Evolutionary conservation across 2,329 filamentous ascomycete genomes (phyloP).

Genomic region (Sporothrix protearum): DNA sequence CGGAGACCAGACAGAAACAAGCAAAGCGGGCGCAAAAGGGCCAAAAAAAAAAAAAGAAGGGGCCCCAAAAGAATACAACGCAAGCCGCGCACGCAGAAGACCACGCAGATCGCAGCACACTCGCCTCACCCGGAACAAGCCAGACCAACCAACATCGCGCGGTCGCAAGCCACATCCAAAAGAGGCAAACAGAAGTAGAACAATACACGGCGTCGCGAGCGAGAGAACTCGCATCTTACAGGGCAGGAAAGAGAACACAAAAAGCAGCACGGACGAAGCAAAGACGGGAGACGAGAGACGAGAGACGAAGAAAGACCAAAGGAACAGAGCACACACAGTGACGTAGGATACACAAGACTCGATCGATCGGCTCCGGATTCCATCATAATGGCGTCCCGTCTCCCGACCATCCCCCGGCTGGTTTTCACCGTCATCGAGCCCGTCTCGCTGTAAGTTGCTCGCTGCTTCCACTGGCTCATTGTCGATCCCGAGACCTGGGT

Average conservation of each 20-base stretch:
- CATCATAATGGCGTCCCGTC: constrained; percentile 53
- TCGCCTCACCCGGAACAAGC: background rate
- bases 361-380: background rate
- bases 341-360: background rate
- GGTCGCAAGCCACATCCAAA: constrained; percentile 11
- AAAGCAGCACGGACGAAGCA: background rate
- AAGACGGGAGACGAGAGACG: background rate
- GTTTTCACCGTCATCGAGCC: constrained; percentile 68
- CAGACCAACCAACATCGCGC: constrained; percentile 8
- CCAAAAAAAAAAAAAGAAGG: background rate
- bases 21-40: background rate
- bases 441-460: constrained; percentile 56
- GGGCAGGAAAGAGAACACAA: background rate
- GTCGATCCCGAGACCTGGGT: background rate
- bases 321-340: background rate
- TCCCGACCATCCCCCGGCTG: constrained; percentile 61
- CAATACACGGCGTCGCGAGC: background rate
- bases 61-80: background rate
- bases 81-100: background rate
- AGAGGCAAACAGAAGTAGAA: constrained; percentile 1
- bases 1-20: constrained; percentile 9
- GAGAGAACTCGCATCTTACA: background rate
- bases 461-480: background rate
- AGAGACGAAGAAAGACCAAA: background rate
- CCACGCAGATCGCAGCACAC: background rate